Conservation (phyloP, 495 filamentous ascomycete genomes). For the Cryomyces antarcticus region DNA sequence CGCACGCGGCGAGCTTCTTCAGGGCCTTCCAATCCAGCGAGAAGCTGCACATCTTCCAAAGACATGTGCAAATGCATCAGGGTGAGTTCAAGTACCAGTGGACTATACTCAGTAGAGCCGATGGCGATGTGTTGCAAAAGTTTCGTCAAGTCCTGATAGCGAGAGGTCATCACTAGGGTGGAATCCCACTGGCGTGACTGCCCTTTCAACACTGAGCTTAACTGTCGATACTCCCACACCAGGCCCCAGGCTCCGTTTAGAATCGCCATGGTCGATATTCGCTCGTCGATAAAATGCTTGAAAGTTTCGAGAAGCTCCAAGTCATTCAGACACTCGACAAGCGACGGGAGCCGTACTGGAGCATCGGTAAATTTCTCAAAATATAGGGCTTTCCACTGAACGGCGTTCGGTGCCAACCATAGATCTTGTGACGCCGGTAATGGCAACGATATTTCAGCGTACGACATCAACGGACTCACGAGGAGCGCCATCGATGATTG, state of each 20-base stretch:
- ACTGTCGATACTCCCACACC: conserved; percentile 38
- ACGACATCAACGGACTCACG: conserved; percentile 36
- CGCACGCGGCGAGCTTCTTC: conserved; percentile 35
- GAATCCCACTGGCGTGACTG: conserved; percentile 24
- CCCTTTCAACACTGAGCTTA: conserved; percentile 23
- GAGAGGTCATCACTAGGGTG: conserved; percentile 27
- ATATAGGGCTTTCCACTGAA: conserved; percentile 35
- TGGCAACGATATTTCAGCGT: conserved; percentile 39
- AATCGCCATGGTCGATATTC: conserved; percentile 28
- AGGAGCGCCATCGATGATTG: conserved; percentile 37
- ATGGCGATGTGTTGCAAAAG: conserved; percentile 25
- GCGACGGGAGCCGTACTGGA: conserved; percentile 22
- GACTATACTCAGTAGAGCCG: conserved; percentile 3
- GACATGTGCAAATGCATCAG: conserved; percentile 40
- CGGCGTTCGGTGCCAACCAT: conserved; percentile 34
- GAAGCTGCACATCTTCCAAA: conserved; percentile 42
- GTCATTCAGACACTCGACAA: conserved; percentile 32
- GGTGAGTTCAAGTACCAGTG: conserved; percentile 31
- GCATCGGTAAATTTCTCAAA: conserved; percentile 12
- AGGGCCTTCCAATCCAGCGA: conserved; percentile 40
- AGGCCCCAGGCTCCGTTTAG: conserved; percentile 37
- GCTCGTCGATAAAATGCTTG: conserved; percentile 27
- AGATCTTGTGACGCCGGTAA: conserved; percentile 31
- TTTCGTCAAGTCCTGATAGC: conserved; percentile 29
- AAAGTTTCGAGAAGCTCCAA: conserved; percentile 23